Conservation (phyloP, 2,329 filamentous ascomycete genomes). For the Phoma sp. region DNA sequence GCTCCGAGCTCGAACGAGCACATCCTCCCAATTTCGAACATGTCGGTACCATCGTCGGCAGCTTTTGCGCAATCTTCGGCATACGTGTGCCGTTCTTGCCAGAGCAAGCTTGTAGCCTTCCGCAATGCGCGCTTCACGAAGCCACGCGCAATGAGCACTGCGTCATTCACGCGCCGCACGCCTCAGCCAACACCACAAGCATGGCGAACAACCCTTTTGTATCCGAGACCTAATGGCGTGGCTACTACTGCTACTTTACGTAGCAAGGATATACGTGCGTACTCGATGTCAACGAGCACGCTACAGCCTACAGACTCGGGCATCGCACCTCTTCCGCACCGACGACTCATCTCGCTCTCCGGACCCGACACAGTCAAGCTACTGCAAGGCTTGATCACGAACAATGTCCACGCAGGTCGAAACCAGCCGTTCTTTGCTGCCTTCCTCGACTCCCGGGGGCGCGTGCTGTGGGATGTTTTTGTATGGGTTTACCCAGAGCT, state of each 20-base stretch:
- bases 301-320: conserved; percentile 52
- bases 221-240: neutral
- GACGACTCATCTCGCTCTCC: conserved; percentile 77
- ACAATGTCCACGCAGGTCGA: conserved; percentile 63
- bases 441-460: conserved; percentile 82
- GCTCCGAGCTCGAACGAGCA: conserved; percentile 2
- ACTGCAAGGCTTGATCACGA: conserved; percentile 85
- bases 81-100: conserved; percentile 33
- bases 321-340: conserved; percentile 67
- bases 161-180: conserved; percentile 12
- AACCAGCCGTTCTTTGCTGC: conserved; percentile 66
- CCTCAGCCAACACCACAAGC: neutral
- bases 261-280: neutral
- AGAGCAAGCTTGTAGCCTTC: conserved; percentile 7
- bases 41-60: neutral
- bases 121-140: conserved; percentile 7
- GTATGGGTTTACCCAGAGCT: conserved; percentile 64
- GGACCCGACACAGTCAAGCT: conserved; percentile 83
- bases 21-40: neutral
- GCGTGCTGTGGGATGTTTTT: conserved; percentile 88
- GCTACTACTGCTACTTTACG: neutral
- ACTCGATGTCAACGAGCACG: conserved; percentile 11
- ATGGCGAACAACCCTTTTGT: neutral
- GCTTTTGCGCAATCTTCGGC: conserved; percentile 2
- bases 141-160: conserved; percentile 16